phyloP scores from a whole-genome alignment of 495 filamentous ascomycete species.

The Amniculicola lignicola region DNA sequence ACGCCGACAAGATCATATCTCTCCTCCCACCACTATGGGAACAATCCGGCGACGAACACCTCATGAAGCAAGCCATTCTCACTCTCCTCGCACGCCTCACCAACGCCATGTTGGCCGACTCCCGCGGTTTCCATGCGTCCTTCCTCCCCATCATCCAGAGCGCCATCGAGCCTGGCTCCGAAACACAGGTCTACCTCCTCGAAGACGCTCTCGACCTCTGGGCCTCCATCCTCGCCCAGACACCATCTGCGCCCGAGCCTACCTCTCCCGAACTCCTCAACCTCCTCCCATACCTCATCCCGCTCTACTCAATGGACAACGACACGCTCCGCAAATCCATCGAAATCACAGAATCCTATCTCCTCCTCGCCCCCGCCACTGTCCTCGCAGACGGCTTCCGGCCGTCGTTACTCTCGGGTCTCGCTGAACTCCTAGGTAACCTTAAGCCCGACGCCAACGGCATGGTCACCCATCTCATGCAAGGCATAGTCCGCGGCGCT shows the following conservation, averaged over 20 bases:
- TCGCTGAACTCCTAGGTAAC: conserved; percentile 57
- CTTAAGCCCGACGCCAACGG: conserved; percentile 65
- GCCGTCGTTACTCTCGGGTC: conserved; percentile 52
- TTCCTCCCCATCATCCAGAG: conserved; percentile 76
- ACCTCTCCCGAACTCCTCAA: conserved; percentile 50
- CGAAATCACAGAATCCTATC: conserved; percentile 73
- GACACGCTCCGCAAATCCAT: conserved; percentile 67
- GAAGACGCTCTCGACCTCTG: conserved; percentile 92
- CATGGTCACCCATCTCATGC: conserved; percentile 62
- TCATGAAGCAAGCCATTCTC: conserved; percentile 91
- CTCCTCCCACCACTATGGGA: conserved; percentile 85
- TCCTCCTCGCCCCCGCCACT: conserved; percentile 70
- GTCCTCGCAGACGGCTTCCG: conserved; percentile 67
- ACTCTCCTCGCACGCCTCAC: conserved; percentile 76
- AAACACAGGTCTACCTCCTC: conserved; percentile 76
- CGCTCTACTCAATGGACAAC: conserved; percentile 66
- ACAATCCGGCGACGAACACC: conserved; percentile 70
- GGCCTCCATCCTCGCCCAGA: conserved; percentile 71
- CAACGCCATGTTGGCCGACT: conserved; percentile 70
- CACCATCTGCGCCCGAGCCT: conserved; percentile 43
- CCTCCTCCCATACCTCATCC: conserved; percentile 65
- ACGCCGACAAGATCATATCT: conserved; percentile 74
- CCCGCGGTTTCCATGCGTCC: conserved; percentile 64
- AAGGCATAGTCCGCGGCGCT: conserved; percentile 67
- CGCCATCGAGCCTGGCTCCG: conserved; percentile 73